phyloP scores from a whole-genome alignment of 2,329 filamentous ascomycete genomes.

The Leptographium galeiforme region DNA sequence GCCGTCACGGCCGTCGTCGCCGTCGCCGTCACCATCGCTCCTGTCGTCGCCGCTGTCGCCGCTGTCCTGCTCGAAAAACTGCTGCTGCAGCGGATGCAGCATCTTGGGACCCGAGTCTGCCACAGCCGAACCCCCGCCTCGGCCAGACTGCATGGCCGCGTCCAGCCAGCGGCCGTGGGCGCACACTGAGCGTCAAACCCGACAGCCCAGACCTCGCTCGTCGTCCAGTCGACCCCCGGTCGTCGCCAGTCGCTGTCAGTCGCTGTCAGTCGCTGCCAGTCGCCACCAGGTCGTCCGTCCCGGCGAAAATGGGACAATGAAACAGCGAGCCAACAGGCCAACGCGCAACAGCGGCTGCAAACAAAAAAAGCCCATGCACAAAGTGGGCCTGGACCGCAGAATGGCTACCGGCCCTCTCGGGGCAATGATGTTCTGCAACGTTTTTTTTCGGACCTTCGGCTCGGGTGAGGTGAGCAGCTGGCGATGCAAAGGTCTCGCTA shows the following conservation, averaged over 20 bases:
- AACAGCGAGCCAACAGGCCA: neutral
- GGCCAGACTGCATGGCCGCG: neutral
- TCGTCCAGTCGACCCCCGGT: no score
- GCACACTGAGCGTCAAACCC: neutral
- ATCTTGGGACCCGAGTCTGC: neutral
- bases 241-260: no score
- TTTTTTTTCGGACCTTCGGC: neutral
- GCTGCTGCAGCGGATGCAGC: slow-evolving; percentile 1
- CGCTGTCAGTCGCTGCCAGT: no score
- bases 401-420: slow-evolving; percentile 1
- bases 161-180: neutral
- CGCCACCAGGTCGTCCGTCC: no score
- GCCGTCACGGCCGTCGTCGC: slow-evolving; percentile 27
- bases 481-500: neutral
- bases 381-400: neutral
- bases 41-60: slow-evolving; percentile 32
- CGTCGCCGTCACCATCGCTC: slow-evolving; percentile 17
- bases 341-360: neutral
- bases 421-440: slow-evolving; percentile 5
- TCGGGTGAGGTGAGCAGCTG: neutral
- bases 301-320: neutral
- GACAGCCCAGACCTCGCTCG: no score
- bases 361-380: neutral
- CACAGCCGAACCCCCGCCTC: neutral
- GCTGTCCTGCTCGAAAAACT: slow-evolving; percentile 13